These are phyloP conservation scores for Pythium oligandrum DNA, from an alignment of 352 stramenopile genomes.

Conservation along the genomic window DNA sequence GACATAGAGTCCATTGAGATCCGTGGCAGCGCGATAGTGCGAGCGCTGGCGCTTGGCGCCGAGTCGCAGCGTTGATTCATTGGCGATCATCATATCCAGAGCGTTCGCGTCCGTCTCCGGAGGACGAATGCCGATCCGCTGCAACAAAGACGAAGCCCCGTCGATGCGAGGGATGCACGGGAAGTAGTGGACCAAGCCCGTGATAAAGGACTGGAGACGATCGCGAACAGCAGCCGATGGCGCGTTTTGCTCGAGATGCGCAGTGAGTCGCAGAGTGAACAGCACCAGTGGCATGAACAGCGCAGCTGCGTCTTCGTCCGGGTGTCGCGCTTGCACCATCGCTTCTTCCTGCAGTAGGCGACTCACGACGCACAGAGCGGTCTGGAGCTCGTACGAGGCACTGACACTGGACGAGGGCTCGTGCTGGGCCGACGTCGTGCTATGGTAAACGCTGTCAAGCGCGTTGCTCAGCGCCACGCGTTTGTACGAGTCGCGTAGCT, in stretches of 20 bases:
- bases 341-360: slow-evolving; percentile 45
- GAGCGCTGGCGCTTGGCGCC: slow-evolving; percentile 29
- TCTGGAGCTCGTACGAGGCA: slow-evolving; percentile 22
- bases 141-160: too few species aligned
- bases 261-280: too few species aligned
- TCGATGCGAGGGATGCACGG: neutral
- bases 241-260: too few species aligned
- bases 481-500: slow-evolving; percentile 46
- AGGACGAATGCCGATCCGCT: too few species aligned
- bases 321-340: neutral
- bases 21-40: slow-evolving; percentile 40
- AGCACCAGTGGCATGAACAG: too few species aligned
- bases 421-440: too few species aligned
- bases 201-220: too few species aligned
- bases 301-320: too few species aligned
- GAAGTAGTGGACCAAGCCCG: neutral
- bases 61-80: slow-evolving; percentile 6
- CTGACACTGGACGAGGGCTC: slow-evolving; percentile 7
- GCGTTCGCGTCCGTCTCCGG: too few species aligned
- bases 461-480: slow-evolving; percentile 44
- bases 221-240: too few species aligned
- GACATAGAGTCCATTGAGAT: slow-evolving; percentile 30
- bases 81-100: too few species aligned
- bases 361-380: slow-evolving; percentile 31
- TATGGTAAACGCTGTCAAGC: slow-evolving; percentile 5